Evolutionary conservation across 306 rosid genomes (phyloP).

Genomic region (Vicia villosa): DNA sequence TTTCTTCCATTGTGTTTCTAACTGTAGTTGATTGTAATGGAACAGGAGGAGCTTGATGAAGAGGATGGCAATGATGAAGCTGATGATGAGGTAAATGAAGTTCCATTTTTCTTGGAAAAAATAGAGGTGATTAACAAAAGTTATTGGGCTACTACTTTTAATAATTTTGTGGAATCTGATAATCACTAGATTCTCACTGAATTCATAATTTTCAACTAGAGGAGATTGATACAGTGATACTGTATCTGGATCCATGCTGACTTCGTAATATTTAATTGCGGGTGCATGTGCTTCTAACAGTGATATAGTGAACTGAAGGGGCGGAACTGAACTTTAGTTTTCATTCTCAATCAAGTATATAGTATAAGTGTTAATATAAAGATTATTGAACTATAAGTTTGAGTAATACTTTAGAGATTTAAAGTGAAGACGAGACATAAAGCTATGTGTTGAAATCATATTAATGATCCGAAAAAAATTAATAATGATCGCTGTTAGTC

Average conservation of each 20-base stretch:
- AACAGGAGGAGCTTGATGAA: slow-evolving; percentile 76
- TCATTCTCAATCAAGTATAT: not conserved
- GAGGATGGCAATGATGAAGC: slow-evolving; percentile 78
- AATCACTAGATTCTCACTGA: not conserved
- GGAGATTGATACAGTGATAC: not conserved
- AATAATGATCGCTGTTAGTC: not conserved
- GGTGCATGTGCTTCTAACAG: slow-evolving; percentile 13
- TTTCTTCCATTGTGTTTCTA: not conserved
- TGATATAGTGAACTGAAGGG: slow-evolving; percentile 2
- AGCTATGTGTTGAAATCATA: not conserved
- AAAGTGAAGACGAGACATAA: not conserved
- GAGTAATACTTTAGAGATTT: not conserved
- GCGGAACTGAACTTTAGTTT: not conserved
- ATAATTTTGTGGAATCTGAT: slow-evolving; percentile 10
- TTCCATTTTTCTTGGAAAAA: slow-evolving; percentile 25
- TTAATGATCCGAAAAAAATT: not conserved
- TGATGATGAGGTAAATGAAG: slow-evolving; percentile 76
- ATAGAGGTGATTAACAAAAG: slow-evolving; percentile 26
- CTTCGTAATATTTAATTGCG: not conserved
- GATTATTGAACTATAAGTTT: not conserved
- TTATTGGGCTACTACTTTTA: not conserved
- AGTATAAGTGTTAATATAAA: not conserved
- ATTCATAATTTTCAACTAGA: not conserved
- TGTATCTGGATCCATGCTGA: slow-evolving; percentile 3
- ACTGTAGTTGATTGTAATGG: slow-evolving; percentile 33